Evolutionary conservation across 768 basidiomycete genomes (phyloP).

Genomic region (Lentinula sp.): DNA sequence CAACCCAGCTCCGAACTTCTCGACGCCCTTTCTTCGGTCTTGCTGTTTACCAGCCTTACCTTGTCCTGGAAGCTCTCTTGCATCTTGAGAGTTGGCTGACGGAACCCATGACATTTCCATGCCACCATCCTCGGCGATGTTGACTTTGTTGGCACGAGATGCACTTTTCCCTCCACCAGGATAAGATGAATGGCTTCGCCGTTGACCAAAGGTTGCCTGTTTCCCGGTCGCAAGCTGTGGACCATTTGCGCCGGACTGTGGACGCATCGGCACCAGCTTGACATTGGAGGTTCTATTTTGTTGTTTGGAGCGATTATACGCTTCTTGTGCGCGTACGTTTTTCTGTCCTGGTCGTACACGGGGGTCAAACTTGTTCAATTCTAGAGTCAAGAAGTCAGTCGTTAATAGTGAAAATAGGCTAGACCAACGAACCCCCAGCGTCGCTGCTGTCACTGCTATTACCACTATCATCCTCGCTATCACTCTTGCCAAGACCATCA

Average conservation of each 20-base stretch:
- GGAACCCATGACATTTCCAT: conserved; percentile 87
- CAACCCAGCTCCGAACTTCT: conserved; percentile 84
- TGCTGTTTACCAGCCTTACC: conserved; percentile 24
- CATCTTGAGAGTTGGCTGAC: conserved; percentile 30
- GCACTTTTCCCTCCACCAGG: conserved; percentile 9
- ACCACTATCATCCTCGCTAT: conserved; percentile 39
- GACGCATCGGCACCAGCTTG: conserved; percentile 62
- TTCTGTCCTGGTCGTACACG: conserved; percentile 43
- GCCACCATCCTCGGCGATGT: conserved; percentile 42
- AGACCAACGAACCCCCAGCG: conserved; percentile 39
- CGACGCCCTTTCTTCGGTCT: conserved; percentile 52
- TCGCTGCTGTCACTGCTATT: conserved; percentile 46
- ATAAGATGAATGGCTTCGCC: conserved; percentile 29
- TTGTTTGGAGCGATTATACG: conserved; percentile 33
- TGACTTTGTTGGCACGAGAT: conserved; percentile 13
- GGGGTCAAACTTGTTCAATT: conserved; percentile 45
- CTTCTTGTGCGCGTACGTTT: conserved; percentile 41
- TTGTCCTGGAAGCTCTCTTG: conserved; percentile 16
- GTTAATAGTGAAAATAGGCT: neutral
- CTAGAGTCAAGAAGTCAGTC: conserved; percentile 12
- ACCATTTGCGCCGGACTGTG: conserved; percentile 25
- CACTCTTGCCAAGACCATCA: conserved; percentile 42
- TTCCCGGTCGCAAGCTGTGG: conserved; percentile 29
- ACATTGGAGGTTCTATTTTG: conserved; percentile 46
- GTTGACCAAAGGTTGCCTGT: conserved; percentile 66